These are phyloP conservation scores for Blepharisma japonicum DNA, from an alignment of 73 alveolate genomes.

Conservation along the genomic window DNA sequence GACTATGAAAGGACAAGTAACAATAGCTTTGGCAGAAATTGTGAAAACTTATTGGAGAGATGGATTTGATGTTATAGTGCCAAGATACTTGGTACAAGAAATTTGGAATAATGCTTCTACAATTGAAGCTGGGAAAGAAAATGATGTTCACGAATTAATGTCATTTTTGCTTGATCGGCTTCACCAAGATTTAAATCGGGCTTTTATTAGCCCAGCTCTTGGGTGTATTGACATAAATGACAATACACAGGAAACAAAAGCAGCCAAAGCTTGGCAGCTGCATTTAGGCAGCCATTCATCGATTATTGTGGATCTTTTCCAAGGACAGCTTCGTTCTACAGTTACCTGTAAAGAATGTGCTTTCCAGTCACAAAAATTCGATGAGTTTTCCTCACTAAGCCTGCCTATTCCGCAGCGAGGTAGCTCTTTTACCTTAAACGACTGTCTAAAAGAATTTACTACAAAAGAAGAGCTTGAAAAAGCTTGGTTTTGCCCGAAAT, in stretches of 20 bases:
- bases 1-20: slow-evolving; percentile 57
- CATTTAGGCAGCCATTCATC: slow-evolving; percentile 79
- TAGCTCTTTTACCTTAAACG: slow-evolving; percentile 48
- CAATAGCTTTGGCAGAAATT: slow-evolving; percentile 46
- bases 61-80: slow-evolving; percentile 39
- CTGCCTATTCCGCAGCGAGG: slow-evolving; percentile 69
- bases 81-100: slow-evolving; percentile 48
- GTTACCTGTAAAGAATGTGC: slow-evolving; percentile 73
- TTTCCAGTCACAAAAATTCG: slow-evolving; percentile 71
- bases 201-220: slow-evolving; percentile 38
- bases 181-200: slow-evolving; percentile 74
- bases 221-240: slow-evolving; percentile 74
- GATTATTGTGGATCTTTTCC: slow-evolving; percentile 88
- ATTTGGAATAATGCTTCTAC: slow-evolving; percentile 37
- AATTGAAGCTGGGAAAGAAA: slow-evolving; percentile 54
- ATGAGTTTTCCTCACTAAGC: slow-evolving; percentile 82
- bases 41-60: slow-evolving; percentile 55
- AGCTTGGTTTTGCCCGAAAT: slow-evolving; percentile 84
- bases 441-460: slow-evolving; percentile 75
- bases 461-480: slow-evolving; percentile 69
- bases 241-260: slow-evolving; percentile 76
- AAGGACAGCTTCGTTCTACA: slow-evolving; percentile 90
- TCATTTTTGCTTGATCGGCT: slow-evolving; percentile 57
- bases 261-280: slow-evolving; percentile 84
- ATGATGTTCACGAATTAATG: slow-evolving; percentile 74